Base-by-base conservation (phyloP, 2,329 filamentous ascomycete species). In the Nemania bipapillata region DNA sequence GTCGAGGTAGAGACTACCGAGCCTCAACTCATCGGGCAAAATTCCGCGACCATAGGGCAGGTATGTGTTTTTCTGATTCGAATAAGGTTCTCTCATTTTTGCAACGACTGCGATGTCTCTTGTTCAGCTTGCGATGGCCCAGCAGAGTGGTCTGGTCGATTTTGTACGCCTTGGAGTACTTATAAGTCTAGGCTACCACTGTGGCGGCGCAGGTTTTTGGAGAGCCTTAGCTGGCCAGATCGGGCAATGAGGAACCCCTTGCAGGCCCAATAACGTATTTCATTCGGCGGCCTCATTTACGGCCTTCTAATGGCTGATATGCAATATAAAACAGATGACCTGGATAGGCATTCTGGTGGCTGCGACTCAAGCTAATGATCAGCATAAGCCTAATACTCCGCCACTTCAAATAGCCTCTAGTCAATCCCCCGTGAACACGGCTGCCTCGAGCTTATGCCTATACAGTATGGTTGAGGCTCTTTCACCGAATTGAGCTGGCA, bases 1-100 rank as follows among this genome's bases (percentile, higher is more conserved):
- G 28, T 69, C 67, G 0, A 69, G 30, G 37, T 69, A 66, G 28
- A 69, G 63, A 49, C 67, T 69, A 20, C 63, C 67, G 15, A 69
- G 63, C 24, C 67, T 66, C 30, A 69, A 32, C 42, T 69, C 67
- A 12, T 69, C 54, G 22, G 67, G 63, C 12, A 17, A 53, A 30
- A 69, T 69, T n/a, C 67, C 63, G 8, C 67, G 67, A 37, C 32
- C 57, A 40, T 69, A 69, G 8, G 66, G 66, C 9, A 66, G 35
- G 37, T 66, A 66, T 24, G 66, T 69, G 7, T 62, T 69, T 30
- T 69, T 69, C 47, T 66, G 58, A 8, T 59, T 65, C 28, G 65
- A 49, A 42, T 68, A 68, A 5, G 61, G 67, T 12, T 66, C 56
- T 15, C 45, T 66, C 63, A 69, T 69, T 28, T 50, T 58, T 22